These are phyloP conservation scores for Chloroidium sp. DNA, from an alignment of 163 green algal species.

Conservation along the genomic window DNA sequence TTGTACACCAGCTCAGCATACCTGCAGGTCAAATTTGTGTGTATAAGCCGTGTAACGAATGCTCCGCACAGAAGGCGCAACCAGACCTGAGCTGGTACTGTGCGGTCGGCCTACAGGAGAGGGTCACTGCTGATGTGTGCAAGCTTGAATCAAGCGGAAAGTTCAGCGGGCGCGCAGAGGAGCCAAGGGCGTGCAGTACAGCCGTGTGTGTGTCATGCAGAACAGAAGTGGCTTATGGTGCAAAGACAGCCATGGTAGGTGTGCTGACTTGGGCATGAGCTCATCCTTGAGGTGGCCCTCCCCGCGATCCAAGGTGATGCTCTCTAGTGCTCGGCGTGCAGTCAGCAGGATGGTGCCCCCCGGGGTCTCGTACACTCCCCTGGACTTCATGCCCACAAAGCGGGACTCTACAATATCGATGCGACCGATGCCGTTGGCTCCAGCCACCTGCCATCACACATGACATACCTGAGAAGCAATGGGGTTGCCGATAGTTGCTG, in stretches of 20 bases:
- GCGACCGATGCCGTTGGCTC: slow-evolving; percentile 76
- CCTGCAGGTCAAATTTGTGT: slow-evolving; percentile 8
- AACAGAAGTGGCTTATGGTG: too few species aligned
- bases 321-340: slow-evolving; percentile 78
- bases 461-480: too few species aligned
- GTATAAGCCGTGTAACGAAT: too few species aligned
- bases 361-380: slow-evolving; percentile 97
- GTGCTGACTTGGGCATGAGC: slow-evolving; percentile 40
- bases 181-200: too few species aligned
- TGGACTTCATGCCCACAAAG: slow-evolving; percentile 89
- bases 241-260: not conserved
- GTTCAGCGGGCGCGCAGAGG: too few species aligned
- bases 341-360: slow-evolving; percentile 89
- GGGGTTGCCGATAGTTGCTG: too few species aligned
- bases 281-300: slow-evolving; percentile 89
- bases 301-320: slow-evolving; percentile 79
- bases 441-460: slow-evolving; percentile 17
- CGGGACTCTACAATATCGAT: slow-evolving; percentile 96
- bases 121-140: too few species aligned
- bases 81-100: too few species aligned
- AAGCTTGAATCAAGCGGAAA: too few species aligned
- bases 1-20: slow-evolving; percentile 99
- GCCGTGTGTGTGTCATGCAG: too few species aligned
- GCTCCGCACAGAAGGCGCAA: too few species aligned
- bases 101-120: too few species aligned